Conservation (phyloP, 225 moss, liverwort and hornwort species). For the Polytrichum commune region DNA sequence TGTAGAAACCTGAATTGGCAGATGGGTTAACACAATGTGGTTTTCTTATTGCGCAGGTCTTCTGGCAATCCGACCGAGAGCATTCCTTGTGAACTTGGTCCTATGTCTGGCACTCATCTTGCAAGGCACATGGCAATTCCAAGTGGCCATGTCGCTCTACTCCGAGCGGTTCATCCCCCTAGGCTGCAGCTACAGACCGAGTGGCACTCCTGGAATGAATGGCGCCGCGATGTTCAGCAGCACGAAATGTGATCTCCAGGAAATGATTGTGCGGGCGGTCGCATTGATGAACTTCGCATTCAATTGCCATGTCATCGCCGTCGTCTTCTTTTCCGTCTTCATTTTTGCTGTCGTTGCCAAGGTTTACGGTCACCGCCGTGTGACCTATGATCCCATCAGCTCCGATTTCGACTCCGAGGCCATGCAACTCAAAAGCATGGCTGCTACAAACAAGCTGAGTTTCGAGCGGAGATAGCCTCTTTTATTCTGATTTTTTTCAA, state of each 20-base stretch:
- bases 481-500: background rate
- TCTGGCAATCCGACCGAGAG: conserved; percentile 66
- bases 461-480: background rate
- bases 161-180: conserved; percentile 67
- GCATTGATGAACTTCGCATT: conserved; percentile 77
- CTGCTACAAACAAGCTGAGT: background rate
- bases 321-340: conserved; percentile 56
- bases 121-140: conserved; percentile 84
- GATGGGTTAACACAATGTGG: too few species aligned
- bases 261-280: conserved; percentile 55
- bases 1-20: too few species aligned
- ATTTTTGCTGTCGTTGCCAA: conserved; percentile 54
- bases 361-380: conserved; percentile 62
- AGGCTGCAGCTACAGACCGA: conserved; percentile 65
- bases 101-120: conserved; percentile 67
- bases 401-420: conserved; percentile 40
- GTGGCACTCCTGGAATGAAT: conserved; percentile 46
- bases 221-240: conserved; percentile 48
- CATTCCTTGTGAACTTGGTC: conserved; percentile 70
- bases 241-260: conserved; percentile 64
- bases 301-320: conserved; percentile 64
- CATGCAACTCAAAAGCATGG: conserved; percentile 39
- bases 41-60: conserved; percentile 24
- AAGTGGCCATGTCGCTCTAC: conserved; percentile 72
- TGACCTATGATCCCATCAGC: conserved; percentile 26